These are phyloP conservation scores for Apiotrichum sp. DNA, from an alignment of 1,284 basidiomycete species.

Conservation along the genomic window DNA sequence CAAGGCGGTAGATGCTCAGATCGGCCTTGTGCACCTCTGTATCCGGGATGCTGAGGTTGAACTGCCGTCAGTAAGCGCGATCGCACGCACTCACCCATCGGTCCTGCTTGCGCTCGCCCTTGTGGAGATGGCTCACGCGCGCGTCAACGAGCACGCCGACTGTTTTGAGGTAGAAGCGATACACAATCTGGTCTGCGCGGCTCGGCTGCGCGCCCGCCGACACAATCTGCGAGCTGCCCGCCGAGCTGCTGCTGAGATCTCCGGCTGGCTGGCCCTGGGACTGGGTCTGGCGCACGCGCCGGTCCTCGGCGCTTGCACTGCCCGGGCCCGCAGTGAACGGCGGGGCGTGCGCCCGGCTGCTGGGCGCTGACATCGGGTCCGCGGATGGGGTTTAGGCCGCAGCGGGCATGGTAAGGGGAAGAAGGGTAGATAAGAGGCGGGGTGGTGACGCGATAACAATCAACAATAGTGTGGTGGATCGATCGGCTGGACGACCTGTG, in stretches of 20 bases:
- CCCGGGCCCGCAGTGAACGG: background rate
- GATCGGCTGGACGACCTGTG: background rate
- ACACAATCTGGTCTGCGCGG: slow-evolving; percentile 41
- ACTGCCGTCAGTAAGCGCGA: slow-evolving; percentile 18
- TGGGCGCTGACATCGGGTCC: background rate
- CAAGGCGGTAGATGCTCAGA: slow-evolving; percentile 34
- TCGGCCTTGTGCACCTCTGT: slow-evolving; percentile 41
- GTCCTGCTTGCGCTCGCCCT: slow-evolving; percentile 37
- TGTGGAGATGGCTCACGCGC: slow-evolving; percentile 37
- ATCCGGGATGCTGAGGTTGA: slow-evolving; percentile 43
- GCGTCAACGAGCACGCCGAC: slow-evolving; percentile 42
- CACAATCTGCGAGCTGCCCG: slow-evolving; percentile 20
- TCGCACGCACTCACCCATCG: slow-evolving; percentile 37
- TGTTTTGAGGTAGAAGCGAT: slow-evolving; percentile 46
- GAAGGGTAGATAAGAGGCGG: background rate
- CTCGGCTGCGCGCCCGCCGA: slow-evolving; percentile 7
- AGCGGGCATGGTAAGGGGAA: background rate
- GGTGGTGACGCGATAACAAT: too few relatives aligned
- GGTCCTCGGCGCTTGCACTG: background rate
- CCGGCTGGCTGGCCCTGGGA: background rate
- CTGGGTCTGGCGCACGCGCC: too few relatives aligned
- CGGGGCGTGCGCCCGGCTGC: slow-evolving; percentile 2
- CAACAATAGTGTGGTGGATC: background rate
- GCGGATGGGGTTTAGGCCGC: background rate
- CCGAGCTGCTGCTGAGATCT: slow-evolving; percentile 15